phyloP scores from a whole-genome alignment of 1,284 basidiomycete genomes.

The Bondarzewia mesenterica region DNA sequence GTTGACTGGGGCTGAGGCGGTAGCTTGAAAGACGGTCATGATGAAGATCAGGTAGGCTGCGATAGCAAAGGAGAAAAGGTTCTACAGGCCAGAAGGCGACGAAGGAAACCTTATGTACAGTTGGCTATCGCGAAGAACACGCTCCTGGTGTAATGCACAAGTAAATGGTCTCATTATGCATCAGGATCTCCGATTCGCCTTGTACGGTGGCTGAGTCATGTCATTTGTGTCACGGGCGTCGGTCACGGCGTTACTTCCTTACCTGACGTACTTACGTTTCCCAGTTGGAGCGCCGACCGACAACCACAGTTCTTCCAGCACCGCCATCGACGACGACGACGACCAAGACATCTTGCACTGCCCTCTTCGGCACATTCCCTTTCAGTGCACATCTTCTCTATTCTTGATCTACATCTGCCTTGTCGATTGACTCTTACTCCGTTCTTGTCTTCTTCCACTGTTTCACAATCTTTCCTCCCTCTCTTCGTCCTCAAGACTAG shows the following conservation, averaged over 20 bases:
- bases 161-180: constrained; percentile 5
- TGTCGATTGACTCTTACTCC: not conserved
- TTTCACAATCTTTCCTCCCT: not conserved
- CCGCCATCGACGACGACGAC: not conserved
- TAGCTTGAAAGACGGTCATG: constrained; percentile 77
- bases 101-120: constrained; percentile 1
- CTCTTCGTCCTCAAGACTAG: too few species aligned
- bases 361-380: not conserved
- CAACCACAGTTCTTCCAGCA: not conserved
- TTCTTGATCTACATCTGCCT: not conserved
- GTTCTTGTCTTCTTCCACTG: not conserved
- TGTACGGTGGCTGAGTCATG: too few species aligned
- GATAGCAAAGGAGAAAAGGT: not conserved
- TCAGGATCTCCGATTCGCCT: too few species aligned
- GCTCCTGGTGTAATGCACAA: constrained; percentile 2
- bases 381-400: not conserved
- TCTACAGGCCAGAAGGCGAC: too few species aligned
- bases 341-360: not conserved
- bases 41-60: constrained; percentile 17
- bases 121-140: constrained; percentile 5
- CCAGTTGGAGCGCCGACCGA: too few species aligned
- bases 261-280: too few species aligned
- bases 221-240: too few species aligned
- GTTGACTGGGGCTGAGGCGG: constrained; percentile 90
- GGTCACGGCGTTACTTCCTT: too few species aligned